Evolutionary conservation across 257 asterid species (phyloP).

Genomic region (Anisodus tanguticus): DNA sequence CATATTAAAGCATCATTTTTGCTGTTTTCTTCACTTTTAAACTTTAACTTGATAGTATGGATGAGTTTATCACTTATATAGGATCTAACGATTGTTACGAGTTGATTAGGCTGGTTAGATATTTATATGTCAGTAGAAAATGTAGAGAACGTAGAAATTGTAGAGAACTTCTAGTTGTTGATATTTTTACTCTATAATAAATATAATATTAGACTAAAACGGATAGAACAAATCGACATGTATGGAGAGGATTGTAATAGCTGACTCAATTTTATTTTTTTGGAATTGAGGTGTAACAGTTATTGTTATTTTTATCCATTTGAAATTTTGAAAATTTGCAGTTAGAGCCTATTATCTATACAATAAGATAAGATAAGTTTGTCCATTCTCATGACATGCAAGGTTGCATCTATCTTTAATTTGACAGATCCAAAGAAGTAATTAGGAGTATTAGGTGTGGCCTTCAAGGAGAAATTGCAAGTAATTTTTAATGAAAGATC

Average conservation of each 20-base stretch:
- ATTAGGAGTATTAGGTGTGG: background rate
- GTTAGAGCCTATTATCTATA: background rate
- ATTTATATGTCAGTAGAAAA: background rate
- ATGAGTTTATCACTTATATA: background rate
- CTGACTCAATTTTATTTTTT: too few species aligned
- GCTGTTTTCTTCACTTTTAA: background rate
- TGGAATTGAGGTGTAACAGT: background rate
- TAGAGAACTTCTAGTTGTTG: background rate
- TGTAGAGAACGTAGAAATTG: background rate
- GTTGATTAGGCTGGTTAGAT: background rate
- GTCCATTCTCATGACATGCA: background rate
- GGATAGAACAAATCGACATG: background rate
- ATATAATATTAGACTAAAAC: too few species aligned
- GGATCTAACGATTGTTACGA: background rate
- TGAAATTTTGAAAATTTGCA: background rate
- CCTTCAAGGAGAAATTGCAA: background rate
- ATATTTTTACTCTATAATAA: too few species aligned
- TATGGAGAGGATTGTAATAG: too few species aligned
- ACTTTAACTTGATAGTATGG: background rate
- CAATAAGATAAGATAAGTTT: background rate
- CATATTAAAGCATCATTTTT: background rate
- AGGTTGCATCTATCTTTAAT: background rate
- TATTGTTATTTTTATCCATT: background rate
- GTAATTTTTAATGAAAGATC: background rate
- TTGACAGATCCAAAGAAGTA: background rate